phyloP scores from a whole-genome alignment of 2,329 filamentous ascomycete species.

The Paecilomyces sp. region DNA sequence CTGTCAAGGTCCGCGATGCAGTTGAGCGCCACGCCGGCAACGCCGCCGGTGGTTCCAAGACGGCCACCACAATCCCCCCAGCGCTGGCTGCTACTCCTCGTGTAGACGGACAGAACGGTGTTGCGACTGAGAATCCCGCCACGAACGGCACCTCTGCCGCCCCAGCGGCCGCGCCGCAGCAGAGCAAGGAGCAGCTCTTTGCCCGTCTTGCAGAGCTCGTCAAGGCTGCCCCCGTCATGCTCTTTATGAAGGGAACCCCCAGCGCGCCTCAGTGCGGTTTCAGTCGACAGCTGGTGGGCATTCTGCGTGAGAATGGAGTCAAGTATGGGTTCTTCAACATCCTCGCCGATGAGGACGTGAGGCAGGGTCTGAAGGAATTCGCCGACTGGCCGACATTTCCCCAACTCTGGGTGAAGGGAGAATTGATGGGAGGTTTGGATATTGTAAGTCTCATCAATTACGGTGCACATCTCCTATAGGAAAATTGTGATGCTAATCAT shows the following conservation, averaged over 20 bases:
- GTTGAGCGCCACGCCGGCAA: conserved; percentile 72
- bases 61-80: conserved; percentile 25
- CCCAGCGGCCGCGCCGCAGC: conserved; percentile 20
- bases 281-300: conserved; percentile 77
- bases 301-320: conserved; percentile 81
- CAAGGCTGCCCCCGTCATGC: conserved; percentile 93
- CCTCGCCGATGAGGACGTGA: conserved; percentile 90
- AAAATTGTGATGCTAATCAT: conserved; percentile 7
- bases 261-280: conserved; percentile 86
- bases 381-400: conserved; percentile 99
- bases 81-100: conserved; percentile 33
- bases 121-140: conserved; percentile 18
- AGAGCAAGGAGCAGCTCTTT: conserved; percentile 76
- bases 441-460: conserved; percentile 61
- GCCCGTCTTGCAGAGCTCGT: conserved; percentile 76
- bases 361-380: conserved; percentile 92
- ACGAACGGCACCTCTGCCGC: conserved; percentile 16
- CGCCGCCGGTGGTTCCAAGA: conserved; percentile 26
- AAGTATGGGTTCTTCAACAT: conserved; percentile 99
- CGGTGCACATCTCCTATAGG: not conserved
- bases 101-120: conserved; percentile 19
- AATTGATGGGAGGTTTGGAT: conserved; percentile 87
- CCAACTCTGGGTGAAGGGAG: conserved; percentile 85
- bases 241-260: conserved; percentile 98
- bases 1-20: conserved; percentile 71